Conservation (phyloP, 345 rosid species). For the Boechera stricta region DNA sequence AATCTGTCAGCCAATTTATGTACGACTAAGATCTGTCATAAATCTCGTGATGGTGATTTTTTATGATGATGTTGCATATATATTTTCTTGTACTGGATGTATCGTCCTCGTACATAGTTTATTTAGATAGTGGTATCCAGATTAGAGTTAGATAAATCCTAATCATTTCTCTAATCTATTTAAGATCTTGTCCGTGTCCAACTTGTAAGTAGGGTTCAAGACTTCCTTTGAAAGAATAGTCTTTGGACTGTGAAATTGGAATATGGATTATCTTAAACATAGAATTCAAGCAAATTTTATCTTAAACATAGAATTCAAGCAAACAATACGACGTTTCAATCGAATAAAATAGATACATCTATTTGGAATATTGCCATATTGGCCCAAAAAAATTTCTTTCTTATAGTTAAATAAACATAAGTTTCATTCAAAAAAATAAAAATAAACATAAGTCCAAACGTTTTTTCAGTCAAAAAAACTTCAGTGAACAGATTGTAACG, state of each 20-base stretch:
- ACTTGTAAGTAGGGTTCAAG: background rate
- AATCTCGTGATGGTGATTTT: background rate
- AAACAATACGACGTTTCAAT: too few relatives aligned
- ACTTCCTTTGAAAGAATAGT: background rate
- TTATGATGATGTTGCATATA: background rate
- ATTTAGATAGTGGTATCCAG: too few relatives aligned
- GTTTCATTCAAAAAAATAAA: too few relatives aligned
- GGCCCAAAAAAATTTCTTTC: too few relatives aligned
- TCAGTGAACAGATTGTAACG: too few relatives aligned
- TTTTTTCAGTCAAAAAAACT: too few relatives aligned
- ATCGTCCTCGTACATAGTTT: constrained; percentile 16
- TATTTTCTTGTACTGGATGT: background rate
- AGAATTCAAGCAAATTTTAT: background rate
- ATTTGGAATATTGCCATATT: too few relatives aligned
- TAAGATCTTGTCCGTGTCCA: background rate
- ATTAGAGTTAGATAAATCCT: too few relatives aligned
- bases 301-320: too few relatives aligned
- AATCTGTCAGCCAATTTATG: constrained; percentile 1
- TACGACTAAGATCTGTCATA: constrained; percentile 27
- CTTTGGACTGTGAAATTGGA: background rate
- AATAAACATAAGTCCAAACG: too few relatives aligned
- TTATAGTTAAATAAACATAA: too few relatives aligned
- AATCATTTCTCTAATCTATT: background rate
- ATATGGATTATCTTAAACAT: background rate
- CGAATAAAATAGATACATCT: too few relatives aligned